Evolutionary conservation across 2,329 filamentous ascomycete genomes (phyloP), one percentile per base, ranked within the genome.

Genomic region (Penicillium sp.): DNA sequence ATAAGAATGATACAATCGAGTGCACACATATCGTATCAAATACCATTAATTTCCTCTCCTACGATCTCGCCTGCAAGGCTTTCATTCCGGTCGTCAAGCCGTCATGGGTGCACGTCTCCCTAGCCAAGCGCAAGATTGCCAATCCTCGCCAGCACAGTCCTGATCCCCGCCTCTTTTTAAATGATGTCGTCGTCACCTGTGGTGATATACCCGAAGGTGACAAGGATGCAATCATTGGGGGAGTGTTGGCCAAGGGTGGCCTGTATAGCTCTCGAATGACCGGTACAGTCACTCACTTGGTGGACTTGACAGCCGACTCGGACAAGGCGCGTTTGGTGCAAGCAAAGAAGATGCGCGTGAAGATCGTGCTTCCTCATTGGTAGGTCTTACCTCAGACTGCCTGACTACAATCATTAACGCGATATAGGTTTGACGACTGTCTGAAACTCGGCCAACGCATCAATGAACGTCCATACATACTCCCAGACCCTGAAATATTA

Each of bases 341-440:
- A 41, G 76, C 80, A 8, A 95, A 86, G 70, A 81, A 81, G 29
- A 77, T 89, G 49, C 85, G 84, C 49, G 85, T 85, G 71, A 92
- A 90, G 72, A 87, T 96, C 53, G 89, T 99, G 16, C 79, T 99
- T 47, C 94, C 94, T 34, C 94, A 97, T 68, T 97, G 94, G 90
- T 91, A 75, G 65, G 55, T 51, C 34, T 31, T 42, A 43, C 15
- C n/a, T 8, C 9, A 10, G 16, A 38, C 4, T 15, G 15, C 49
- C 5, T 2, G n/a, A 16, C 36, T 29, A 36, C 26, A 44, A 21
- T 26, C 34, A 41, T 41, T 55, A 45, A 64, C 73, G 57, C 45
- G 23, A 58, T 54, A 26, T 57, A 92, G 89, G 91, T 96, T 99
- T 67, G 93, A 97, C 63, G 93, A 96, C 69, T 99, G 94, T 73